Percentiles rank a stretch among this genome's conserved stretches.
These are phyloP conservation scores for Coemansia sp. DNA, from an alignment of 192 early-diverging fungal species.

Conservation along the genomic window DNA sequence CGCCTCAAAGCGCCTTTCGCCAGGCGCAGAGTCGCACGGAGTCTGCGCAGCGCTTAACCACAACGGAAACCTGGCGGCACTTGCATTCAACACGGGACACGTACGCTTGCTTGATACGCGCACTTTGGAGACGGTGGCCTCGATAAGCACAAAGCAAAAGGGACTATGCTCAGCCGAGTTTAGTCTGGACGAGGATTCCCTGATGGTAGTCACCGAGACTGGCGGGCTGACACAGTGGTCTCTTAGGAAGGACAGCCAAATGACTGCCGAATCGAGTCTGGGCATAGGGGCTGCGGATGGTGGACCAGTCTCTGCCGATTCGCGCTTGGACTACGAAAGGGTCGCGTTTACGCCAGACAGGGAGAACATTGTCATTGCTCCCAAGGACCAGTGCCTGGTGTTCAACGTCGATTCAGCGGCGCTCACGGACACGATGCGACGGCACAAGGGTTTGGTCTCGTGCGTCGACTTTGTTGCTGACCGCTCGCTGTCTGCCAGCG, in stretches of 20 bases:
- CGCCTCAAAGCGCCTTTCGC: conserved; percentile 25
- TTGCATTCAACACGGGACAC: conserved; percentile 38
- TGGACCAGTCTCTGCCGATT: conserved; percentile 14
- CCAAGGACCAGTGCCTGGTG: conserved; percentile 42
- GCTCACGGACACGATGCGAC: conserved; percentile 42
- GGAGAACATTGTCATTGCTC: conserved; percentile 44
- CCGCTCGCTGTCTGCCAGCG: conserved; percentile 46
- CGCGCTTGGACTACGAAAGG: conserved; percentile 38
- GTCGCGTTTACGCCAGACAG: conserved; percentile 49
- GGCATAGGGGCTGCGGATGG: conserved; percentile 13
- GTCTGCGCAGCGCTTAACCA: conserved; percentile 51
- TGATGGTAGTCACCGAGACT: conserved; percentile 38
- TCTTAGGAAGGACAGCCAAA: conserved; percentile 31
- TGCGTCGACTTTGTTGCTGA: conserved; percentile 48
- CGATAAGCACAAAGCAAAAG: conserved; percentile 32
- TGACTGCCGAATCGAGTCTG: conserved; percentile 45
- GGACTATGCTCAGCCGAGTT: conserved; percentile 38
- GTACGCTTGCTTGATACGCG: conserved; percentile 41
- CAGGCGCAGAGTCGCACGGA: conserved; percentile 30
- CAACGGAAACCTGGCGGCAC: conserved; percentile 44
- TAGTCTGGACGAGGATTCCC: conserved; percentile 44
- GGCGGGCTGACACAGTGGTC: conserved; percentile 54
- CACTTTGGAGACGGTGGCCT: conserved; percentile 38
- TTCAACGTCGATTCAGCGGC: conserved; percentile 52
- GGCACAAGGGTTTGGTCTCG: conserved; percentile 50